Conservation (phyloP, 495 filamentous ascomycete genomes). For the Neurospora discreta region DNA sequence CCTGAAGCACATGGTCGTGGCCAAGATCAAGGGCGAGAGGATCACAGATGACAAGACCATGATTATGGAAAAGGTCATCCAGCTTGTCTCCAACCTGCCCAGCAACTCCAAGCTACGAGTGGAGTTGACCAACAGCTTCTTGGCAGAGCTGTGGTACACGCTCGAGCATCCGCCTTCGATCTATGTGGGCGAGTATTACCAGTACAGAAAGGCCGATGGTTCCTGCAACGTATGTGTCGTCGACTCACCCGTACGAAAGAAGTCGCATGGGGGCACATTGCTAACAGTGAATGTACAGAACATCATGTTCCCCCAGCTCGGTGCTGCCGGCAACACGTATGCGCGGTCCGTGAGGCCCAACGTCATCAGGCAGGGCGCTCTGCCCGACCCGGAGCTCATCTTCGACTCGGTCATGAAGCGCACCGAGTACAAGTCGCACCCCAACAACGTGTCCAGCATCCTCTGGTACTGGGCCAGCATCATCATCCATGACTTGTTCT, state of each 20-base stretch:
- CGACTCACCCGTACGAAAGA: too few relatives aligned
- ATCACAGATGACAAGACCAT: slow-evolving; percentile 65
- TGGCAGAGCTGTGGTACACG: slow-evolving; percentile 59
- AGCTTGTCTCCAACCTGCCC: slow-evolving; percentile 58
- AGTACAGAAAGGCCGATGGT: slow-evolving; percentile 65
- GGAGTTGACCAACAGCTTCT: slow-evolving; percentile 58
- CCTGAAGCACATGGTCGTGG: slow-evolving; percentile 20
- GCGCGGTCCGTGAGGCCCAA: slow-evolving; percentile 60
- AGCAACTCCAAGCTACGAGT: slow-evolving; percentile 47
- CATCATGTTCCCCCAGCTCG: slow-evolving; percentile 31
- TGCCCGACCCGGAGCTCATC: slow-evolving; percentile 65
- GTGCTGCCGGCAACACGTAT: slow-evolving; percentile 45
- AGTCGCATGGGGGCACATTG: too few relatives aligned
- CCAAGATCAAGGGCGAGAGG: slow-evolving; percentile 39
- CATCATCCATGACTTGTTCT: slow-evolving; percentile 62
- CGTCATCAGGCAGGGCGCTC: slow-evolving; percentile 47
- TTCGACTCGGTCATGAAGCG: slow-evolving; percentile 59
- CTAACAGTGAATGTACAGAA: slow-evolving; percentile 20
- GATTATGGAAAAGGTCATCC: slow-evolving; percentile 68
- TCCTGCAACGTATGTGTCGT: slow-evolving; percentile 36
- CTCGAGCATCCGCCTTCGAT: slow-evolving; percentile 43
- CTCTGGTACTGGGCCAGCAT: slow-evolving; percentile 84
- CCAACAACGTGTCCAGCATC: slow-evolving; percentile 73
- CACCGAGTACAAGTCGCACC: slow-evolving; percentile 33
- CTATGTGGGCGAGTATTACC: slow-evolving; percentile 53